These are phyloP conservation scores for Hypericum perforatum DNA, from an alignment of 345 rosid genomes.

Conservation along the genomic window DNA sequence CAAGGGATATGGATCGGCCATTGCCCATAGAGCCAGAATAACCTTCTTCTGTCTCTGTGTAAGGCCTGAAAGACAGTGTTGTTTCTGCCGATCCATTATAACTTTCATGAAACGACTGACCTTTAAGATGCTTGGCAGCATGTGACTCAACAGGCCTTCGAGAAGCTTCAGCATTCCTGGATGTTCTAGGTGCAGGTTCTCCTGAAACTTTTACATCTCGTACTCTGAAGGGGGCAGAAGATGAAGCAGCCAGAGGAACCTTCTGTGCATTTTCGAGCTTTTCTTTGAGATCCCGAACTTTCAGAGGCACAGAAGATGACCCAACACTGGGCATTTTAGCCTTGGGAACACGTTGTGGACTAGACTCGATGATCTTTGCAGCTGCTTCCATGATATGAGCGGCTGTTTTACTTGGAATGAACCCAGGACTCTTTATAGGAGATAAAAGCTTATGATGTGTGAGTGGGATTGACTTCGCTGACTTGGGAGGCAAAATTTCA, in stretches of 20 bases:
- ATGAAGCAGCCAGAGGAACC: slow-evolving; percentile 24
- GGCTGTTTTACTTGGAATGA: slow-evolving; percentile 65
- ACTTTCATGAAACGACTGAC: slow-evolving; percentile 53
- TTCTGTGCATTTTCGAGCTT: slow-evolving; percentile 58
- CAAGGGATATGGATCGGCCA: slow-evolving; percentile 70
- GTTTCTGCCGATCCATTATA: slow-evolving; percentile 51
- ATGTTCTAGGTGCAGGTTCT: slow-evolving; percentile 34
- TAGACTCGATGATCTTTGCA: slow-evolving; percentile 61
- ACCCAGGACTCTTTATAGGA: slow-evolving; percentile 88
- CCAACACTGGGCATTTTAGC: slow-evolving; percentile 42
- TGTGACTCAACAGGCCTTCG: slow-evolving; percentile 41
- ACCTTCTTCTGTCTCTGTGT: slow-evolving; percentile 37
- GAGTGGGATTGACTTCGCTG: slow-evolving; percentile 88
- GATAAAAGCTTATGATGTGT: slow-evolving; percentile 87
- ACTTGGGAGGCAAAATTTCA: slow-evolving; percentile 83
- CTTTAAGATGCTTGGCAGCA: slow-evolving; percentile 48
- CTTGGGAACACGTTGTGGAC: slow-evolving; percentile 34
- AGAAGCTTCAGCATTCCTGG: slow-evolving; percentile 37
- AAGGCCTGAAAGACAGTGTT: slow-evolving; percentile 19
- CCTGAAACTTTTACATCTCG: slow-evolving; percentile 40
- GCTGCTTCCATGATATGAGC: slow-evolving; percentile 98
- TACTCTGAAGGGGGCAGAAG: slow-evolving; percentile 26
- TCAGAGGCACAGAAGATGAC: slow-evolving; percentile 56
- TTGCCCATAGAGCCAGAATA: slow-evolving; percentile 37
- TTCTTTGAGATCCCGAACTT: slow-evolving; percentile 54